Evolutionary conservation across 140 eudicot species (phyloP), one percentile per base, ranked within the genome.

Genomic region (Senecio squalidus): DNA sequence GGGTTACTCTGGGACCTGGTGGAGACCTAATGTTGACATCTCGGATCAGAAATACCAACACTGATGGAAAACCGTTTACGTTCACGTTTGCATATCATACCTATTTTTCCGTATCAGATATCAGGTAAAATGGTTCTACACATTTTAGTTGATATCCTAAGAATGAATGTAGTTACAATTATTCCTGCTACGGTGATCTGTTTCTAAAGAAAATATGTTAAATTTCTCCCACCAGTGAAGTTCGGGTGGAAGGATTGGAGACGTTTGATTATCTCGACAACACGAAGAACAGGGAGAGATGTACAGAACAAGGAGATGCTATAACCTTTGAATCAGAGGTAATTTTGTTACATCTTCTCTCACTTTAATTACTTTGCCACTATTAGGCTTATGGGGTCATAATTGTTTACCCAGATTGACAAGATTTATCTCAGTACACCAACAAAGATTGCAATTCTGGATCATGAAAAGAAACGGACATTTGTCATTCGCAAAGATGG

Each of bases 211-310:
- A n/a, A n/a, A 77, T 94, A 43, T 83, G 86, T 67, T 94, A 86
- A 83, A 50, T 62, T 43, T 71, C n/a, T 62, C 22, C 43, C 22
- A 24, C 28, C 93, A 92, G 96, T 77, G 95, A 87, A 66, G 94
- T 92, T 26, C 92, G 96, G 31, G 96, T 92, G 40, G 98, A 92
- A 78, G 98, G 98, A 72, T 64, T 92, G 76, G 96, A 92, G 78
- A 84, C 98, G 6, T 77, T 87, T 60, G 89, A 87, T 83, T 92
- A 81, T 70, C 86, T 92, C 51, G 98, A 86, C 80, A 91, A 79
- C 64, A 45, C 74, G 84, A 82, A 79, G 76, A 79, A 73, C 75
- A 77, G 64, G 68, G 84, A 77, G 76, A 67, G 87, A 55, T 81
- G 65, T 67, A 92, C 96, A 67, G 93, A 92, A 41, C 86, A 92